Evolutionary conservation across 2,329 filamentous ascomycete genomes (phyloP).

Genomic region (Cladosporium sp.): DNA sequence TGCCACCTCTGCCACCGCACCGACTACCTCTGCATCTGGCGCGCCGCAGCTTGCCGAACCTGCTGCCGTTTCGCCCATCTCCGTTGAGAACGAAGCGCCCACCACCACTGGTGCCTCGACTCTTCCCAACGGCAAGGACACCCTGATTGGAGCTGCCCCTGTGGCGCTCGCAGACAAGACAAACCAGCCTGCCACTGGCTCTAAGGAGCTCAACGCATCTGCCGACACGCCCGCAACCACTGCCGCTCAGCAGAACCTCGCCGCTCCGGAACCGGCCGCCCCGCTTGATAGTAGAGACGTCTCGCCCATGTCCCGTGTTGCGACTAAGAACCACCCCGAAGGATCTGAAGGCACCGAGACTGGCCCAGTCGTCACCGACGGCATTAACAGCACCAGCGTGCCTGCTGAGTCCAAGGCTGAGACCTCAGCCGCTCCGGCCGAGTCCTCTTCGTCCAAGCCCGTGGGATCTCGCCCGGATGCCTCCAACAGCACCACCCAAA

Average conservation of each 20-base stretch:
- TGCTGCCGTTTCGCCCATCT: conserved; percentile 14
- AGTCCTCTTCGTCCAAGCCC: conserved; percentile 28
- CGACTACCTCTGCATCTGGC: conserved; percentile 24
- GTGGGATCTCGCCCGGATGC: conserved; percentile 28
- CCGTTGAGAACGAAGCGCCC: conserved; percentile 15
- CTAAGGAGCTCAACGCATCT: conserved; percentile 21
- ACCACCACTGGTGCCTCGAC: conserved; percentile 9
- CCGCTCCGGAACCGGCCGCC: conserved; percentile 7
- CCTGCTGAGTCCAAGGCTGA: conserved; percentile 28
- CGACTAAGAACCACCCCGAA: conserved; percentile 18
- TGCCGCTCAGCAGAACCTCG: conserved; percentile 10
- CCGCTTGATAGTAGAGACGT: conserved; percentile 17
- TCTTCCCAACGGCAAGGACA: conserved; percentile 1
- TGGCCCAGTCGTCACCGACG: conserved; percentile 22
- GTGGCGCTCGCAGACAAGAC: conserved; percentile 15
- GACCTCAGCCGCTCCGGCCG: conserved; percentile 29
- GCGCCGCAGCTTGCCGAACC: conserved; percentile 35
- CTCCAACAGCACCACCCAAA: conserved; percentile 30
- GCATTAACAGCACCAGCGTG: conserved; percentile 29
- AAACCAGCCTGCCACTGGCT: conserved; percentile 2
- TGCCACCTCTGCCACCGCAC: conserved; percentile 17
- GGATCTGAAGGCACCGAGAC: conserved; percentile 14
- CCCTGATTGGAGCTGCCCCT: conserved; percentile 9
- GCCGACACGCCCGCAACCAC: conserved; percentile 21
- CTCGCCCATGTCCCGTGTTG: conserved; percentile 19